phyloP scores from a whole-genome alignment of 805 yeast genomes.

The Ogataea degrootiae region DNA sequence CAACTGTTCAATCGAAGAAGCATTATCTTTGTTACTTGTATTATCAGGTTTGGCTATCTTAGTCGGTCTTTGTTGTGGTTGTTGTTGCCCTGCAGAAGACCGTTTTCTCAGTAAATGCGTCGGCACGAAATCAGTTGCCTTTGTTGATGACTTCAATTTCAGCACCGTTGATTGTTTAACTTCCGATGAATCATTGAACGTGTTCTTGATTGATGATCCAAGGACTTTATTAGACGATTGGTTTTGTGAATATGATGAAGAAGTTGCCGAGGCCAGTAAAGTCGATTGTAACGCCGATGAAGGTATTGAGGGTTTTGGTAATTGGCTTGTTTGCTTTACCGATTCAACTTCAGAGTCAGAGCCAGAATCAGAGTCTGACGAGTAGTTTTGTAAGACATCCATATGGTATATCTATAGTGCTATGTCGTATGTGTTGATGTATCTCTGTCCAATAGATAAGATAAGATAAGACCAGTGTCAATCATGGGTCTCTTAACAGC shows the following conservation, averaged over 20 bases:
- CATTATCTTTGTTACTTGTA: background rate
- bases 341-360: background rate
- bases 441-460: no score
- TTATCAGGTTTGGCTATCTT: background rate
- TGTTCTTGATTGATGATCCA: slow-evolving; percentile 21
- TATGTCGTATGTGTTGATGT: no score
- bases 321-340: background rate
- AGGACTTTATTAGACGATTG: slow-evolving; percentile 4
- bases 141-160: slow-evolving; percentile 6
- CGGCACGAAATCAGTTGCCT: slow-evolving; percentile 19
- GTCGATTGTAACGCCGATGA: slow-evolving; percentile 1
- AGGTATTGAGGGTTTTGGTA: background rate
- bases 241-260: background rate
- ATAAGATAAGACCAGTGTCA: no score
- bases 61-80: background rate
- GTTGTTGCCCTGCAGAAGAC: background rate
- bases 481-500: no score
- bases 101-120: slow-evolving; percentile 3
- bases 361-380: slow-evolving; percentile 13
- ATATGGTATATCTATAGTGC: background rate
- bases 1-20: background rate
- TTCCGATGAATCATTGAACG: slow-evolving; percentile 19
- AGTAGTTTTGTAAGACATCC: slow-evolving; percentile 12
- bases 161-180: slow-evolving; percentile 5
- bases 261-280: background rate